Percentiles rank a stretch among this genome's conserved stretches.
These are phyloP conservation scores for Spencermartinsiella ligniputridi DNA, from an alignment of 1,139 yeast species.

Conservation along the genomic window DNA sequence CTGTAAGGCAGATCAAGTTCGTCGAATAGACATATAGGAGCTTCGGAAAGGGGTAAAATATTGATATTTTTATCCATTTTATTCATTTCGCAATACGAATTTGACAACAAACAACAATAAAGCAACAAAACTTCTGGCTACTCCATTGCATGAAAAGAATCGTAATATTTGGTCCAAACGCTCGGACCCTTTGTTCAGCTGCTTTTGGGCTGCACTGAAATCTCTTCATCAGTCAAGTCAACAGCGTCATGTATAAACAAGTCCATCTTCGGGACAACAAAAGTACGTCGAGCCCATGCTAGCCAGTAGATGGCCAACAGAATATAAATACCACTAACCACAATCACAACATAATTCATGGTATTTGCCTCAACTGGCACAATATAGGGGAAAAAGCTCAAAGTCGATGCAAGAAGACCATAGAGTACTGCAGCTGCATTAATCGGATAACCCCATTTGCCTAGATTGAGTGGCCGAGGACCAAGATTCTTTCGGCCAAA, in stretches of 20 bases:
- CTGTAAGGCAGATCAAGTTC: not conserved
- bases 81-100: not conserved
- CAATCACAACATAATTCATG: slow-evolving; percentile 74
- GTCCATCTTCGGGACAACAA: slow-evolving; percentile 13
- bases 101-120: not conserved
- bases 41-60: not conserved
- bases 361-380: slow-evolving; percentile 54
- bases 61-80: not conserved
- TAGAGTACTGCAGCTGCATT: slow-evolving; percentile 55
- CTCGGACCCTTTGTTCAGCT: no score
- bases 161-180: no score
- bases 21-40: not conserved
- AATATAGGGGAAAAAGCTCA: slow-evolving; percentile 70
- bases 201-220: no score
- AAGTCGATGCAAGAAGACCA: slow-evolving; percentile 57
- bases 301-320: slow-evolving; percentile 11
- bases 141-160: no score
- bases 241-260: not conserved
- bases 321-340: slow-evolving; percentile 19
- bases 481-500: slow-evolving; percentile 53
- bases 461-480: slow-evolving; percentile 67
- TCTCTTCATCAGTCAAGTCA: not conserved
- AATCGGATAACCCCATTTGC: slow-evolving; percentile 58
- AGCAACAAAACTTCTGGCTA: no score
- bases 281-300: slow-evolving; percentile 10